phyloP scores from a whole-genome alignment of 768 basidiomycete genomes.

The Coprinopsis sp. region DNA sequence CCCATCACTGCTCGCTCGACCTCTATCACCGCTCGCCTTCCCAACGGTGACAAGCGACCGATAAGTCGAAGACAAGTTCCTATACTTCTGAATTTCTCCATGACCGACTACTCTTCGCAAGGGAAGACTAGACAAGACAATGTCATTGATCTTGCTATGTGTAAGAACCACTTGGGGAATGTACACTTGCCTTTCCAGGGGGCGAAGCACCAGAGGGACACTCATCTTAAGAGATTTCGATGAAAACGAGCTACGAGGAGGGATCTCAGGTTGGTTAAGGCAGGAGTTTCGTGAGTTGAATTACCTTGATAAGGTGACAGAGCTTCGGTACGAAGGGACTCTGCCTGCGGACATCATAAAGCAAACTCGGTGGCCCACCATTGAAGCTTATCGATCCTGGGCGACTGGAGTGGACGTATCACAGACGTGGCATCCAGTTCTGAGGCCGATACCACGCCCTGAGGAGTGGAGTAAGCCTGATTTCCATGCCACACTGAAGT shows the following conservation, averaged over 20 bases:
- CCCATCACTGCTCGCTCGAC: conserved; percentile 13
- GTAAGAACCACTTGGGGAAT: conserved; percentile 18
- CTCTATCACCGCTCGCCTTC: conserved; percentile 11
- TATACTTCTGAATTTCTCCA: conserved; percentile 25
- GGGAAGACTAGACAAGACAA: conserved; percentile 24
- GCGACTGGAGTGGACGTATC: not conserved
- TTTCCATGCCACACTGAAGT: not conserved
- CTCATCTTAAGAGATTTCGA: conserved; percentile 9
- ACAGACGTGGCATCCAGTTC: not conserved
- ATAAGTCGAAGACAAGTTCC: conserved; percentile 19
- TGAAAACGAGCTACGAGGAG: conserved; percentile 11
- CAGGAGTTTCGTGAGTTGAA: conserved; percentile 31
- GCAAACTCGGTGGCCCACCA: not conserved
- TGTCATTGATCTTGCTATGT: conserved; percentile 21
- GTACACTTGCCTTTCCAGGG: conserved; percentile 28
- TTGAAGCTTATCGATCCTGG: not conserved
- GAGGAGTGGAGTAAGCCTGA: not conserved
- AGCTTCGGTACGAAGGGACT: conserved; percentile 17
- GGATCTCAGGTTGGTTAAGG: conserved; percentile 9
- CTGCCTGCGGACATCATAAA: conserved; percentile 10
- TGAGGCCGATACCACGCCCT: not conserved
- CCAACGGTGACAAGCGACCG: conserved; percentile 13
- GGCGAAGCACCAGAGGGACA: conserved; percentile 18
- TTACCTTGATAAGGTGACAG: conserved; percentile 30
- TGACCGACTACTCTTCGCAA: conserved; percentile 30